phyloP scores from a whole-genome alignment of 2,329 filamentous ascomycete species.

The Colletotrichum echinochloae region DNA sequence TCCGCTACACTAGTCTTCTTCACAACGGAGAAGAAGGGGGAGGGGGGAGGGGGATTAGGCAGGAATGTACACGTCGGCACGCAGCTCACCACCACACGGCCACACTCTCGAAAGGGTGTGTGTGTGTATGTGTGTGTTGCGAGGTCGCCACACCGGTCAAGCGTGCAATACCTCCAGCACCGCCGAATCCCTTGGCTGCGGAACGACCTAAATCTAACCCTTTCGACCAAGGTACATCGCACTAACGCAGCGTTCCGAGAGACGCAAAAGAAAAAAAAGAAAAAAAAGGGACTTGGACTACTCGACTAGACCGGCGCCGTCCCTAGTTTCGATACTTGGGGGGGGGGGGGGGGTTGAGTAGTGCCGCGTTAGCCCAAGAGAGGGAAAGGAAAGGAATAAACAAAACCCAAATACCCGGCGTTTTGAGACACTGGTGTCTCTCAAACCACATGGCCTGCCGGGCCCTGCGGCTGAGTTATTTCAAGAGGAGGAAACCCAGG shows the following conservation, averaged over 20 bases:
- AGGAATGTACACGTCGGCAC: neutral
- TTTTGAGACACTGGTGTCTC: neutral
- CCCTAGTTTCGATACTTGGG: neutral
- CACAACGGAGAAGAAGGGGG: neutral
- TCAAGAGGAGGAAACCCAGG: neutral
- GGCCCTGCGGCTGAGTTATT: neutral
- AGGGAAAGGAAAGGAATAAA: neutral
- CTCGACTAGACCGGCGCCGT: neutral
- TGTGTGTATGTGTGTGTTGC: no score
- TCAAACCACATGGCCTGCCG: neutral
- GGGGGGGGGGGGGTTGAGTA: no score
- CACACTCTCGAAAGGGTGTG: neutral
- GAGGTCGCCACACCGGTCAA: neutral
- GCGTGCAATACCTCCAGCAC: neutral
- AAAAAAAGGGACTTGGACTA: neutral
- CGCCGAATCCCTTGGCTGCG: neutral
- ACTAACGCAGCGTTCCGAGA: constrained; percentile 29
- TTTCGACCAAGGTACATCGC: constrained; percentile 14
- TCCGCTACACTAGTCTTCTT: neutral
- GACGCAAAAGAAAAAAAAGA: no score
- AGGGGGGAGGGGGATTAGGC: neutral
- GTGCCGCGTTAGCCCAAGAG: neutral
- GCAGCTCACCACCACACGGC: neutral
- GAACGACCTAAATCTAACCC: neutral
- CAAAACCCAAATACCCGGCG: neutral